phyloP scores from a whole-genome alignment of 768 basidiomycete species.

The Tulasnella sp. region DNA sequence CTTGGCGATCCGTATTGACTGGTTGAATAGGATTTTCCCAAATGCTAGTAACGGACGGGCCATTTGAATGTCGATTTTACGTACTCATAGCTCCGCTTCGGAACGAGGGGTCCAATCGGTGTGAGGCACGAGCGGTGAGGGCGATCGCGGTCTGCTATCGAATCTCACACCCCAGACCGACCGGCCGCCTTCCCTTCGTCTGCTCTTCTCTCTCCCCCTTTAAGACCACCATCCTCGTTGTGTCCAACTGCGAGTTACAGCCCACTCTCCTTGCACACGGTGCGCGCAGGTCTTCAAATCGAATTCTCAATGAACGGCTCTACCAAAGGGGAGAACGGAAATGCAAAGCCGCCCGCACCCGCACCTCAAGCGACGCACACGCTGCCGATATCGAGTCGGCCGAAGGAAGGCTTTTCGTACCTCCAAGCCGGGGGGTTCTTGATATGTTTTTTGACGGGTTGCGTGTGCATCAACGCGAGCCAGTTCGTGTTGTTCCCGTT shows the following conservation, averaged over 20 bases:
- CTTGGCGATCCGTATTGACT: too few relatives aligned
- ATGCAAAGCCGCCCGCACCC: background rate
- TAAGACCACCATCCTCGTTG: background rate
- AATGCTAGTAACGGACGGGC: too few relatives aligned
- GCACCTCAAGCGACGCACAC: background rate
- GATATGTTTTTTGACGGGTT: slow-evolving; percentile 49
- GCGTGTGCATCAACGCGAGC: slow-evolving; percentile 55
- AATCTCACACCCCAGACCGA: background rate
- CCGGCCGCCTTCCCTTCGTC: background rate
- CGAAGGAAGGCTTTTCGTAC: background rate
- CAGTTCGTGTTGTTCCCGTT: slow-evolving; percentile 52
- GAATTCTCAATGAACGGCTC: background rate
- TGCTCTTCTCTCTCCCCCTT: background rate
- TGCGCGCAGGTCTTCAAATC: background rate
- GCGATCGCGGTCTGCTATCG: background rate
- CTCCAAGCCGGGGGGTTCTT: background rate
- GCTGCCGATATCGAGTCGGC: background rate
- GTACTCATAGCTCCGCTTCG: background rate
- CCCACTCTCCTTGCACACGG: background rate
- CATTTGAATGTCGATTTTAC: too few relatives aligned
- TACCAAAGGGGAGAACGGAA: background rate
- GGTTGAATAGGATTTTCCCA: too few relatives aligned
- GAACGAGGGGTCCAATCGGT: background rate
- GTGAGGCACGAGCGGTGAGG: background rate
- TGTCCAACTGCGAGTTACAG: background rate